Conservation (phyloP, 2,329 filamentous ascomycete genomes). For the Parasarocladium wereldwijsianum region DNA sequence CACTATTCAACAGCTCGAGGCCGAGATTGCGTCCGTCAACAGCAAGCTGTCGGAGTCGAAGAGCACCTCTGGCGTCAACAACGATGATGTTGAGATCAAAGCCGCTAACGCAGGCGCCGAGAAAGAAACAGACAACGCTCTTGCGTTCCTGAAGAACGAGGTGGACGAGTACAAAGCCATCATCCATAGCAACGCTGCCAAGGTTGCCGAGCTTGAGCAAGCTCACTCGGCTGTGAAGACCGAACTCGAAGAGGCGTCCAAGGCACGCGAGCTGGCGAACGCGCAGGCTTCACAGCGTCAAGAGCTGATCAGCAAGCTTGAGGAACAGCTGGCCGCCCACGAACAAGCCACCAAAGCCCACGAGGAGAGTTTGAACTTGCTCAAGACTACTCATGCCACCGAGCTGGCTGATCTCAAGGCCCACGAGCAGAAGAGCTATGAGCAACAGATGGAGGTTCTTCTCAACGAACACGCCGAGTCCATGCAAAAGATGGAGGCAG, state of each 20-base stretch:
- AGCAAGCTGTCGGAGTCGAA: slow-evolving; percentile 31
- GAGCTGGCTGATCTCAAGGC: slow-evolving; percentile 34
- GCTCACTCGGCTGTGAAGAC: slow-evolving; percentile 50
- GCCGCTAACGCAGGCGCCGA: slow-evolving; percentile 14
- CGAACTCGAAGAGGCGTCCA: slow-evolving; percentile 52
- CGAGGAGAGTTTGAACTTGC: slow-evolving; percentile 32
- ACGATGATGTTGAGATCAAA: slow-evolving; percentile 26
- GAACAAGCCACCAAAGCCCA: slow-evolving; percentile 41
- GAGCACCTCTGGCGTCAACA: slow-evolving; percentile 20
- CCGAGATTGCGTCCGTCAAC: slow-evolving; percentile 36
- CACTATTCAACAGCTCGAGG: slow-evolving; percentile 61
- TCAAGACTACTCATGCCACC: slow-evolving; percentile 34
- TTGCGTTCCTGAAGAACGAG: slow-evolving; percentile 52
- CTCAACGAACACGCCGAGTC: slow-evolving; percentile 45
- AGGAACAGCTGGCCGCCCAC: slow-evolving; percentile 45
- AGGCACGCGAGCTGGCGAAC: slow-evolving; percentile 38
- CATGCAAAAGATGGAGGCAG: slow-evolving; percentile 40
- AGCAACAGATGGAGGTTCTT: slow-evolving; percentile 42
- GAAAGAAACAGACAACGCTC: slow-evolving; percentile 41
- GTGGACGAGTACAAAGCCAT: slow-evolving; percentile 70
- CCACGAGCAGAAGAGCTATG: slow-evolving; percentile 37
- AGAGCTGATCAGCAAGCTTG: slow-evolving; percentile 34
- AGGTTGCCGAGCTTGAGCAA: slow-evolving; percentile 60
- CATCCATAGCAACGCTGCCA: slow-evolving; percentile 52
- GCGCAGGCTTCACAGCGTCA: slow-evolving; percentile 30